phyloP scores from a whole-genome alignment of 2,329 filamentous ascomycete genomes.

The Cephalotrichum gorgonifer region DNA sequence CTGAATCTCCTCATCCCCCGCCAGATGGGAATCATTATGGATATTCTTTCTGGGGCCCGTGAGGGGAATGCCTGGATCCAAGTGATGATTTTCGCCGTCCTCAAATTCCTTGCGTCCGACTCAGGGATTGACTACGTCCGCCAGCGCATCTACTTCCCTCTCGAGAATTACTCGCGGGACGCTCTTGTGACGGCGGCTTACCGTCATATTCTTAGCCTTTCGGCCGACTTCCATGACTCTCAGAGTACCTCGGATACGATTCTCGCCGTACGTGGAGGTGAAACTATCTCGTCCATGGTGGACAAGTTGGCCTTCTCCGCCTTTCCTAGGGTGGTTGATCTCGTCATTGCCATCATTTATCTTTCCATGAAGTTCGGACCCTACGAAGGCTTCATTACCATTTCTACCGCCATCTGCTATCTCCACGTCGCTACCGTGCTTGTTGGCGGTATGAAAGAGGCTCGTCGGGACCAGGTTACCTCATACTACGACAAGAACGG shows the following conservation, averaged over 20 bases:
- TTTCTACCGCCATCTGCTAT: constrained; percentile 47
- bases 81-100: constrained; percentile 37
- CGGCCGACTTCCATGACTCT: constrained; percentile 51
- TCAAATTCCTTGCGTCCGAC: constrained; percentile 43
- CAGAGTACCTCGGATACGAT: constrained; percentile 50
- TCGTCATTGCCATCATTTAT: constrained; percentile 48
- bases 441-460: constrained; percentile 36
- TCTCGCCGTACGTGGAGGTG: constrained; percentile 44
- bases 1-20: constrained; percentile 71
- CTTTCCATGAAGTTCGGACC: constrained; percentile 47
- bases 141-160: constrained; percentile 46
- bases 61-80: constrained; percentile 40
- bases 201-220: constrained; percentile 49
- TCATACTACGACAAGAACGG: constrained; percentile 45
- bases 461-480: constrained; percentile 38
- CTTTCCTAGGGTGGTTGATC: constrained; percentile 49
- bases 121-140: constrained; percentile 43
- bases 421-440: constrained; percentile 42
- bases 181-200: constrained; percentile 44
- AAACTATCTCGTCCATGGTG: constrained; percentile 42
- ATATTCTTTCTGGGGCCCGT: constrained; percentile 47
- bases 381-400: constrained; percentile 52
- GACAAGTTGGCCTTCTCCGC: constrained; percentile 49
- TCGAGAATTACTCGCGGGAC: constrained; percentile 46
- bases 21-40: constrained; percentile 69